Conservation (phyloP, 225 moss, liverwort and hornwort species). For the Marchantia polymorpha region DNA sequence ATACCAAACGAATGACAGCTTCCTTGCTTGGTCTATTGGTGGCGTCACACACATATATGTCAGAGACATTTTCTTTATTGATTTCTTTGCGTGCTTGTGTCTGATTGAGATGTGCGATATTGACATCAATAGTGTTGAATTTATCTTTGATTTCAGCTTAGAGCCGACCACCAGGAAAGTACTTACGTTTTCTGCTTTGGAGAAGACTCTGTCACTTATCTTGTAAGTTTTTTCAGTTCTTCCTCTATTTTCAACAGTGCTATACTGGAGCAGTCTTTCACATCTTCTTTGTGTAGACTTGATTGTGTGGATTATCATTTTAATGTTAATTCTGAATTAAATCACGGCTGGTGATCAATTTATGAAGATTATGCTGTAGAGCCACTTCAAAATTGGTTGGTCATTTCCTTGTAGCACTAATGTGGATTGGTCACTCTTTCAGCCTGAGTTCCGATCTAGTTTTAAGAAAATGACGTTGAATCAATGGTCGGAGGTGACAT, state of each 20-base stretch:
- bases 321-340: too few species aligned
- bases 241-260: too few species aligned
- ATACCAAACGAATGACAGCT: background rate
- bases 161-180: constrained; percentile 54
- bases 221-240: constrained; percentile 44
- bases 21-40: too few species aligned
- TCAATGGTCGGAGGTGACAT: background rate
- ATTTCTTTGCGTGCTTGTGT: background rate
- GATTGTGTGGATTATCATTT: background rate
- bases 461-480: background rate
- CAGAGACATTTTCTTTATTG: background rate
- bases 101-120: too few species aligned
- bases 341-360: background rate
- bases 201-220: constrained; percentile 72
- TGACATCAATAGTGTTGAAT: background rate
- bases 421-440: background rate
- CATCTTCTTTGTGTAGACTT: background rate
- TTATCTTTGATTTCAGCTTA: constrained; percentile 49
- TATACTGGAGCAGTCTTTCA: too few species aligned
- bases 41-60: background rate
- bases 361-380: background rate
- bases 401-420: background rate
- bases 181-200: constrained; percentile 89
- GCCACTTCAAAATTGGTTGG: background rate
- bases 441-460: background rate